phyloP scores from a whole-genome alignment of 1,139 yeast species.

The Pichia sp. region DNA sequence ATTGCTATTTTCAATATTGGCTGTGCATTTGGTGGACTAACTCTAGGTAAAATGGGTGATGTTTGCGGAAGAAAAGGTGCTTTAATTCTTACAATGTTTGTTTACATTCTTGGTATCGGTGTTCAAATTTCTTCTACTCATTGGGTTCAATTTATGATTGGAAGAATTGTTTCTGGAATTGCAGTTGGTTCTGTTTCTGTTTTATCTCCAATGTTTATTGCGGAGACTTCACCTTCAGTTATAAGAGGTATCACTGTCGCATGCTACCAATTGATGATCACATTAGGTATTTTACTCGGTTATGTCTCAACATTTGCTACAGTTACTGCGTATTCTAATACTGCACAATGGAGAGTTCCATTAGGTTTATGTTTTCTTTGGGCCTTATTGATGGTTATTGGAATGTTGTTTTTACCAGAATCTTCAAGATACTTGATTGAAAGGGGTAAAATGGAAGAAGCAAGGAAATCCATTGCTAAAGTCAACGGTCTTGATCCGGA shows the following conservation, averaged over 20 bases:
- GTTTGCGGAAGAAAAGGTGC: conserved; percentile 54
- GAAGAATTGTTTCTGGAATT: conserved; percentile 57
- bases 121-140: conserved; percentile 50
- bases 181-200: conserved; percentile 63
- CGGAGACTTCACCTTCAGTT: conserved; percentile 61
- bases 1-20: conserved; percentile 65
- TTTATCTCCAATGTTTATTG: conserved; percentile 55
- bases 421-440: conserved; percentile 66
- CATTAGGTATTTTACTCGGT: conserved; percentile 57
- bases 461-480: conserved; percentile 54
- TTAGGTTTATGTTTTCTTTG: conserved; percentile 47
- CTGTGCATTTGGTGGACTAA: conserved; percentile 60
- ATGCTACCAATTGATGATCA: conserved; percentile 61
- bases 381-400: conserved; percentile 39
- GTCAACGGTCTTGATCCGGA: conserved; percentile 53
- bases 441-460: conserved; percentile 45
- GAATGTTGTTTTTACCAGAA: conserved; percentile 66
- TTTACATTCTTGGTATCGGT: conserved; percentile 54
- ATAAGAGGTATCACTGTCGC: conserved; percentile 62
- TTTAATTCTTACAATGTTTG: conserved; percentile 43
- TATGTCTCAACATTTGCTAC: conserved; percentile 56
- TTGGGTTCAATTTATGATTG: conserved; percentile 50
- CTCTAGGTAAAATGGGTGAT: conserved; percentile 50
- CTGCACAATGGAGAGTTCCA: conserved; percentile 59
- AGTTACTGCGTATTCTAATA: conserved; percentile 33